A percentile compares a stretch with the other conserved stretches of the same genome.
Evolutionary conservation across 2,329 filamentous ascomycete genomes (phyloP).

Genomic region (Trichoderma brevicompactum): DNA sequence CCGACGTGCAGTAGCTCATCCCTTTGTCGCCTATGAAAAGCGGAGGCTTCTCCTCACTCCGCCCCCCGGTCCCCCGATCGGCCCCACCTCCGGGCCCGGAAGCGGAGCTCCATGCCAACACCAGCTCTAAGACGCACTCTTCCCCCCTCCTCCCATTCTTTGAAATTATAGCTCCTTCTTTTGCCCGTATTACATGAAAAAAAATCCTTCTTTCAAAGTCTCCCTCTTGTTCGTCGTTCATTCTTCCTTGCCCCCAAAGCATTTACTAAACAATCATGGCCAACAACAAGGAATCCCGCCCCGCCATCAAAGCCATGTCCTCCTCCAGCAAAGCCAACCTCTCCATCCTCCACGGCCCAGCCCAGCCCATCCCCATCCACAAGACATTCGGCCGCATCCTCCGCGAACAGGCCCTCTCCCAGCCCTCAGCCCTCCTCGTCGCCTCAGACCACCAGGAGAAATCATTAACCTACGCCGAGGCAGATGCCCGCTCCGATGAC

Average conservation of each 20-base stretch:
- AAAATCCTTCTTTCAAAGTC: not conserved
- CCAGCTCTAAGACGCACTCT: not conserved
- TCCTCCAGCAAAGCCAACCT: not conserved
- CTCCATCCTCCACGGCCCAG: conserved; percentile 20
- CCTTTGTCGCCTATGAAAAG: not conserved
- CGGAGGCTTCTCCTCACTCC: not conserved
- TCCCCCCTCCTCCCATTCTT: not conserved
- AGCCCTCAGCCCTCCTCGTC: not conserved
- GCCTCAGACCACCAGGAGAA: conserved; percentile 17
- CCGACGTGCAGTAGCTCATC: not conserved
- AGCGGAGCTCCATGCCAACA: not conserved
- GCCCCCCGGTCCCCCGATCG: conserved; percentile 1
- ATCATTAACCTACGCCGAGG: conserved; percentile 5
- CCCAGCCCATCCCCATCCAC: conserved; percentile 5
- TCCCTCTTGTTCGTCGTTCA: not conserved
- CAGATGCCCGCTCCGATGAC: conserved; percentile 4
- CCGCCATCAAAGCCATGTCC: not conserved
- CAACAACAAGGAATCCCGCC: not conserved
- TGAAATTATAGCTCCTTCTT: not conserved
- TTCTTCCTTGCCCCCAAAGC: not conserved
- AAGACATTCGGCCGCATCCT: conserved; percentile 1
- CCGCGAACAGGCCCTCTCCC: not conserved
- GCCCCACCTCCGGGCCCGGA: conserved; percentile 12
- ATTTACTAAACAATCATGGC: not conserved
- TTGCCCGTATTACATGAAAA: not conserved